Conservation (phyloP, 495 filamentous ascomycete genomes). For the Platismatia glauca region DNA sequence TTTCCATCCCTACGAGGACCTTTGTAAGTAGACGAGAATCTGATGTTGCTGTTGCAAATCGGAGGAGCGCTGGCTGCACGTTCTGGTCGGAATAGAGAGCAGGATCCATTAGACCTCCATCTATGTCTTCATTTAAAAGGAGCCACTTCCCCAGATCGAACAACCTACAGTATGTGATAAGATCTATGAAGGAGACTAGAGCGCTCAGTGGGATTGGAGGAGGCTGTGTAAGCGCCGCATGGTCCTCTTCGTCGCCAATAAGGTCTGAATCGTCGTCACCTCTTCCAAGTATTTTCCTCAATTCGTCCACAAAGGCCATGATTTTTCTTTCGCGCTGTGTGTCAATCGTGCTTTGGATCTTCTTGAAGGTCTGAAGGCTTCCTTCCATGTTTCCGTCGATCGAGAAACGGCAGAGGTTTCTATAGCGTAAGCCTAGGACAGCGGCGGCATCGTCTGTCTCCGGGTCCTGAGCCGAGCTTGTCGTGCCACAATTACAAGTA, state of each 20-base stretch:
- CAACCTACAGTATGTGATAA: conserved; percentile 38
- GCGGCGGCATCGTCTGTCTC: conserved; percentile 14
- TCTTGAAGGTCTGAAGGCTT: conserved; percentile 18
- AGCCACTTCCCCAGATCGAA: conserved; percentile 48
- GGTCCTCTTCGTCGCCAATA: not conserved
- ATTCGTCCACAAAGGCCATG: conserved; percentile 14
- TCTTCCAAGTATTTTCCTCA: conserved; percentile 9
- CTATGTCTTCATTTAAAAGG: conserved; percentile 44
- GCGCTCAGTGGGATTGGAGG: conserved; percentile 41
- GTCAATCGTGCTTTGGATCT: conserved; percentile 19
- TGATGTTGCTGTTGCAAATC: conserved; percentile 46
- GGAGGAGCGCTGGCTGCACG: conserved; percentile 48
- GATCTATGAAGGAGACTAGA: conserved; percentile 44
- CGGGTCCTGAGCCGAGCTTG: conserved; percentile 1
- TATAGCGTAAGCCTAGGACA: conserved; percentile 21
- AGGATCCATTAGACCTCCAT: conserved; percentile 46
- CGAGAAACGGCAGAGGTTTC: conserved; percentile 14
- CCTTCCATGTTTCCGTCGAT: conserved; percentile 14
- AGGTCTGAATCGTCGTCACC: conserved; percentile 5
- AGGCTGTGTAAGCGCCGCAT: conserved; percentile 12
- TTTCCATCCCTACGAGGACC: conserved; percentile 32
- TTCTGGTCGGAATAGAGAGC: conserved; percentile 38
- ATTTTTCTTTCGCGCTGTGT: conserved; percentile 15
- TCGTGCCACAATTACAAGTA: not conserved
- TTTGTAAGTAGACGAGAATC: conserved; percentile 39